A percentile compares a stretch with the other conserved stretches of the same genome.
Conservation (phyloP, 2,329 filamentous ascomycete genomes). For the Neopestalotiopsis sp. region DNA sequence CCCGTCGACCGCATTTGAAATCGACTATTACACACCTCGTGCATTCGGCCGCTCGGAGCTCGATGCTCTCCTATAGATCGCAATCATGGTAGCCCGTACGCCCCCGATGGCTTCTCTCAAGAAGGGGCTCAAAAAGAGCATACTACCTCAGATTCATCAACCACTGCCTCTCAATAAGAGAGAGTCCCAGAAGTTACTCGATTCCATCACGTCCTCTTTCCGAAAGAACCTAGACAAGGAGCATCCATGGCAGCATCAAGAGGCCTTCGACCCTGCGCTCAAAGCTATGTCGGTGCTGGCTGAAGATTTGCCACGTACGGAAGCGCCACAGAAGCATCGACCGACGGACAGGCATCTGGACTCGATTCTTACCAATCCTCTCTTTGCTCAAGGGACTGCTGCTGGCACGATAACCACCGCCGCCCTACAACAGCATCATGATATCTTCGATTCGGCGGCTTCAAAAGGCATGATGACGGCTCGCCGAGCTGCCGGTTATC, state of each 20-base stretch:
- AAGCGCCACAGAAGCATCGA: constrained; percentile 31
- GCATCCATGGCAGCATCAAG: constrained; percentile 51
- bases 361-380: constrained; percentile 61
- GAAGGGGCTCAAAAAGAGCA: constrained; percentile 41
- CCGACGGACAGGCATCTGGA: constrained; percentile 59
- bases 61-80: background rate
- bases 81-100: constrained; percentile 38
- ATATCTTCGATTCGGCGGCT: constrained; percentile 62
- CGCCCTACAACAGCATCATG: constrained; percentile 49
- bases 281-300: constrained; percentile 20
- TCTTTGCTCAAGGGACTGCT: constrained; percentile 48
- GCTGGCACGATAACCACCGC: constrained; percentile 5
- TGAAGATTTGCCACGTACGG: background rate
- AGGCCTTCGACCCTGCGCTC: constrained; percentile 23
- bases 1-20: background rate
- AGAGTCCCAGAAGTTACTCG: constrained; percentile 60
- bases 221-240: constrained; percentile 63
- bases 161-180: constrained; percentile 55
- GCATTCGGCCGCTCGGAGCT: background rate
- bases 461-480: constrained; percentile 62
- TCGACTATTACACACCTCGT: background rate
- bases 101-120: constrained; percentile 45
- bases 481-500: constrained; percentile 58
- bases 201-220: constrained; percentile 62
- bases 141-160: constrained; percentile 55